phyloP scores from a whole-genome alignment of 805 yeast species.

The Debaryomyces castellii region DNA sequence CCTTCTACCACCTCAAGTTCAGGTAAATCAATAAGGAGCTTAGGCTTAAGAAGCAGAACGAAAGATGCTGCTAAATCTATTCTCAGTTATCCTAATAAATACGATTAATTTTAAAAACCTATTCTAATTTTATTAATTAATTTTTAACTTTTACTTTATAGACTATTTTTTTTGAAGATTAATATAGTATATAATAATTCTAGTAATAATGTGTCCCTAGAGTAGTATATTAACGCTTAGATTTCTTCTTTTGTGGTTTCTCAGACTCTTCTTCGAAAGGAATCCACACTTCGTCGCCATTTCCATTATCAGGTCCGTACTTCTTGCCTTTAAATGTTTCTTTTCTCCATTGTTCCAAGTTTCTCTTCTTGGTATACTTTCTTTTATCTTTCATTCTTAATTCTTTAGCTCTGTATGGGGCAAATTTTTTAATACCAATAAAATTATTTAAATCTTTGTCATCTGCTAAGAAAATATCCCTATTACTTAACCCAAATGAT shows the following conservation, averaged over 20 bases:
- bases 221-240: background rate
- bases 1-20: constrained; percentile 10
- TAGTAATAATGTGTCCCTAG: background rate
- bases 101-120: constrained; percentile 17
- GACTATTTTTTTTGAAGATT: background rate
- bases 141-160: background rate
- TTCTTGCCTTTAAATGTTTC: constrained; percentile 68
- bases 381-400: constrained; percentile 73
- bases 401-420: constrained; percentile 84
- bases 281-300: constrained; percentile 40
- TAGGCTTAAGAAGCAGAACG: constrained; percentile 22
- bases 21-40: constrained; percentile 25
- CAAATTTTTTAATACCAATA: constrained; percentile 87
- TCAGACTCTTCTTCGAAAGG: constrained; percentile 20
- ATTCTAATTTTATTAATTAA: background rate
- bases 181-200: no score
- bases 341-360: constrained; percentile 87
- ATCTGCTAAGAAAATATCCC: constrained; percentile 88
- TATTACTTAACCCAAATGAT: constrained; percentile 76
- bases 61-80: constrained; percentile 37
- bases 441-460: constrained; percentile 81
- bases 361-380: constrained; percentile 77
- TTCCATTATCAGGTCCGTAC: constrained; percentile 41
- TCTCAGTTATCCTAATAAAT: constrained; percentile 38
- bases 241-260: constrained; percentile 2